phyloP scores from a whole-genome alignment of 805 yeast species.

The Yarrowia keelungensis region DNA sequence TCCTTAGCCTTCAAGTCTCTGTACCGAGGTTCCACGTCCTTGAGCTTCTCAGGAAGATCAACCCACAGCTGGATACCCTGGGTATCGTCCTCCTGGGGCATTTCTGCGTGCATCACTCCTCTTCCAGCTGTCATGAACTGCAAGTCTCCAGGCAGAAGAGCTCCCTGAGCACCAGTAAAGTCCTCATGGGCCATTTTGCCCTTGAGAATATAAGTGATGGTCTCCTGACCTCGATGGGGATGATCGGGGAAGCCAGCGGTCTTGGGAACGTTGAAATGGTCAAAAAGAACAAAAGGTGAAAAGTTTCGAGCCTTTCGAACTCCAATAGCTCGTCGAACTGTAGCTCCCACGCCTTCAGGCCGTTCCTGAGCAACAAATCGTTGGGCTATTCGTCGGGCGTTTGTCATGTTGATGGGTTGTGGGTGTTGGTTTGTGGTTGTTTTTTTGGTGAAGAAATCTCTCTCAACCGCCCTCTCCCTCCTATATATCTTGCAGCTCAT shows the following conservation, averaged over 20 bases:
- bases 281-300: slow-evolving; percentile 81
- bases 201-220: slow-evolving; percentile 69
- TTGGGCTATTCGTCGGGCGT: slow-evolving; percentile 57
- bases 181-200: slow-evolving; percentile 84
- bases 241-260: slow-evolving; percentile 81
- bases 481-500: background rate
- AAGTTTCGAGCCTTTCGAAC: slow-evolving; percentile 70
- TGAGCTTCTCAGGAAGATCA: slow-evolving; percentile 71
- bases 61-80: slow-evolving; percentile 80
- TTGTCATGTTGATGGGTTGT: background rate
- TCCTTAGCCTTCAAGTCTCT: slow-evolving; percentile 75
- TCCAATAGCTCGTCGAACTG: slow-evolving; percentile 83
- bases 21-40: slow-evolving; percentile 73
- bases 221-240: slow-evolving; percentile 84
- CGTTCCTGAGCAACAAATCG: slow-evolving; percentile 68
- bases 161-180: slow-evolving; percentile 83
- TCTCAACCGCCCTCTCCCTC: background rate
- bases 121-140: slow-evolving; percentile 95
- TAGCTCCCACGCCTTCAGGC: slow-evolving; percentile 88
- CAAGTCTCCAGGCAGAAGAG: slow-evolving; percentile 79
- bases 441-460: background rate
- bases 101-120: slow-evolving; percentile 86
- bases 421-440: background rate
- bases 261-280: slow-evolving; percentile 62
- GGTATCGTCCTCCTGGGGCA: slow-evolving; percentile 67